Evolutionary conservation across 2,329 filamentous ascomycete species (phyloP).

Genomic region (Dactylellina parvicollis): DNA sequence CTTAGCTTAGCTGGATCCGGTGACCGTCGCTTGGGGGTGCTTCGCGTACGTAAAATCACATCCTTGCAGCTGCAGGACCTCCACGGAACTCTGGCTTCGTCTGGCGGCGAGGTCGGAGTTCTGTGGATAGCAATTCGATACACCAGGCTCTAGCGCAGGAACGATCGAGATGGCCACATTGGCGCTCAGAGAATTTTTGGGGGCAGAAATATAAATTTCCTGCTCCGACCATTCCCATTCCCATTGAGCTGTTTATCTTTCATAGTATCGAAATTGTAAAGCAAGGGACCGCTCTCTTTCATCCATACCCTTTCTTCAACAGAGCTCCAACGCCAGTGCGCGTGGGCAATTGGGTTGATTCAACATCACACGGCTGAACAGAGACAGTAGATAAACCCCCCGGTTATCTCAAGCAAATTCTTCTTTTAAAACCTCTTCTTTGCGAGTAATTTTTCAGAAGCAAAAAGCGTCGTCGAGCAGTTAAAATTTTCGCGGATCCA

Average conservation of each 20-base stretch:
- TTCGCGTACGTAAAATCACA: slow-evolving; percentile 51
- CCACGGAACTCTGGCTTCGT: slow-evolving; percentile 36
- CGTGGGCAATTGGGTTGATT: slow-evolving; percentile 50
- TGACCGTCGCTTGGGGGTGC: slow-evolving; percentile 26
- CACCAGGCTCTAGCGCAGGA: slow-evolving; percentile 18
- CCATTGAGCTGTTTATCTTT: slow-evolving; percentile 10
- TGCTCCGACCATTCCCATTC: slow-evolving; percentile 4
- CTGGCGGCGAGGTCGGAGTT: slow-evolving; percentile 52
- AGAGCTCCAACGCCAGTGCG: slow-evolving; percentile 22
- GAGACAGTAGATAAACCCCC: background rate
- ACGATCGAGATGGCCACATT: slow-evolving; percentile 49
- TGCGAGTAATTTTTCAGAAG: background rate
- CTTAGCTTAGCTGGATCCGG: slow-evolving; percentile 36
- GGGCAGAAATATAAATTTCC: slow-evolving; percentile 42
- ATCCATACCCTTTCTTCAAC: slow-evolving; percentile 35
- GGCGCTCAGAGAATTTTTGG: slow-evolving; percentile 16
- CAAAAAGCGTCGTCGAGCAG: slow-evolving; percentile 12
- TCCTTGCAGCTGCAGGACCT: slow-evolving; percentile 41
- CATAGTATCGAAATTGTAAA: background rate
- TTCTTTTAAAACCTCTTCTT: background rate
- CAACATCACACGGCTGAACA: slow-evolving; percentile 45
- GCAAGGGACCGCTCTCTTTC: background rate
- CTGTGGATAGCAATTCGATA: slow-evolving; percentile 17
- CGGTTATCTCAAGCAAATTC: background rate
- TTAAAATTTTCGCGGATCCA: slow-evolving; percentile 9